Conservation (phyloP, 2,329 filamentous ascomycete genomes). For the Dothideomycetidae sp. region DNA sequence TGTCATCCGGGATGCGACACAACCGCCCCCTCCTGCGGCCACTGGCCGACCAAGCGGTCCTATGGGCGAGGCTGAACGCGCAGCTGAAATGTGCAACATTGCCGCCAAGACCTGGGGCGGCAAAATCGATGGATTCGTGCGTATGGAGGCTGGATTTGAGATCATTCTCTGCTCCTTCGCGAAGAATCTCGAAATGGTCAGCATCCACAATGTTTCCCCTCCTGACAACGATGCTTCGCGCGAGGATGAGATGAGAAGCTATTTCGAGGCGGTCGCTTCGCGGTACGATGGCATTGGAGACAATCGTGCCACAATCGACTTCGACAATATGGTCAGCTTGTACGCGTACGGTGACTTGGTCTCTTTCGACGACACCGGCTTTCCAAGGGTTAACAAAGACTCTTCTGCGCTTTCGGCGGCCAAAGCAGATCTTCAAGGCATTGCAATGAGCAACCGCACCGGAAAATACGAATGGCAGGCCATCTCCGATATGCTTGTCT, state of each 20-base stretch:
- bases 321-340: slow-evolving; percentile 35
- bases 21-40: slow-evolving; percentile 9
- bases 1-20: slow-evolving; percentile 32
- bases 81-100: slow-evolving; percentile 41
- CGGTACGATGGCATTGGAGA: slow-evolving; percentile 33
- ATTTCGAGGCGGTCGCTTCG: slow-evolving; percentile 27
- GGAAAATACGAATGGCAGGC: slow-evolving; percentile 48
- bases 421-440: slow-evolving; percentile 30
- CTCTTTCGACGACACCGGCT: slow-evolving; percentile 19
- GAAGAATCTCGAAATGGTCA: slow-evolving; percentile 24
- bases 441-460: slow-evolving; percentile 25
- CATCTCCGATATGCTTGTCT: slow-evolving; percentile 50
- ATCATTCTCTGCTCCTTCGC: slow-evolving; percentile 53
- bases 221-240: slow-evolving; percentile 11
- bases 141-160: slow-evolving; percentile 59
- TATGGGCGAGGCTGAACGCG: slow-evolving; percentile 39
- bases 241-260: slow-evolving; percentile 16
- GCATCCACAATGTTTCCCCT: slow-evolving; percentile 18
- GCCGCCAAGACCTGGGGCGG: slow-evolving; percentile 35
- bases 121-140: slow-evolving; percentile 47
- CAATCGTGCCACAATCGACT: slow-evolving; percentile 31
- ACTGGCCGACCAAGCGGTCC: slow-evolving; percentile 8
- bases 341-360: slow-evolving; percentile 29
- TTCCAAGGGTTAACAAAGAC: slow-evolving; percentile 28
- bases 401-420: slow-evolving; percentile 25